Percentiles rank a stretch among this genome's conserved stretches.
phyloP scores from a whole-genome alignment of 2,329 filamentous ascomycete genomes.

The Trichocomaceae sp. region DNA sequence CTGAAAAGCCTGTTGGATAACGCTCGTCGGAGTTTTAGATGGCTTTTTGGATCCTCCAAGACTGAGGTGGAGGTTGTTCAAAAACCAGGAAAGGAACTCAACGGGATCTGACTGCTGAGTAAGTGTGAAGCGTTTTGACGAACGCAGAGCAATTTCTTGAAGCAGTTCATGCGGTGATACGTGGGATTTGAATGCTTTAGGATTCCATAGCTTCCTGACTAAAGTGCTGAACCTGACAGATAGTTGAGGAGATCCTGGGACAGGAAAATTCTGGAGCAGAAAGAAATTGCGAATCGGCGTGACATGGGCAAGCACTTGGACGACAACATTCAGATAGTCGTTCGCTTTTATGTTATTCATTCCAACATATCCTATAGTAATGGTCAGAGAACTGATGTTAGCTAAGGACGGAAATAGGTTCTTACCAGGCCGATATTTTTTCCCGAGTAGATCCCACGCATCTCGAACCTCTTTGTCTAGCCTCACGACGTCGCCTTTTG shows the following conservation, averaged over 20 bases:
- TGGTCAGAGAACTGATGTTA: conserved; percentile 10
- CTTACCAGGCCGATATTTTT: conserved; percentile 72
- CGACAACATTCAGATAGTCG: conserved; percentile 93
- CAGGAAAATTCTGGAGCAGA: conserved; percentile 72
- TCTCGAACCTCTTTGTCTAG: conserved; percentile 59
- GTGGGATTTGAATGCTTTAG: conserved; percentile 89
- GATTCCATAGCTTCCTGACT: conserved; percentile 96
- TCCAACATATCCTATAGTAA: conserved; percentile 65
- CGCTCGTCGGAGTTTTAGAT: conserved; percentile 57
- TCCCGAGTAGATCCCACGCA: conserved; percentile 72
- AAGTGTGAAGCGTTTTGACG: conserved; percentile 85
- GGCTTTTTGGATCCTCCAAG: conserved; percentile 87
- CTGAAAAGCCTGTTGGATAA: conserved; percentile 90
- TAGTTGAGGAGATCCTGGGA: conserved; percentile 62
- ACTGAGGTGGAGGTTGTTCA: conserved; percentile 89
- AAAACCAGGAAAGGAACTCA: conserved; percentile 94
- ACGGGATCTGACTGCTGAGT: conserved; percentile 90
- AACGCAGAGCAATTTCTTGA: conserved; percentile 84
- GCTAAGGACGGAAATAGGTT: neutral
- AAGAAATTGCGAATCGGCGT: conserved; percentile 84
- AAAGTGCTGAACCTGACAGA: conserved; percentile 82
- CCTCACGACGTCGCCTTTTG: conserved; percentile 68
- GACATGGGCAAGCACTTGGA: conserved; percentile 87
- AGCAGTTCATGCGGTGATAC: conserved; percentile 96
- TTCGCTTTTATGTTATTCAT: conserved; percentile 99